Base-by-base conservation (phyloP, 2,329 filamentous ascomycete genomes). In the Scortechinia acanthostroma region DNA sequence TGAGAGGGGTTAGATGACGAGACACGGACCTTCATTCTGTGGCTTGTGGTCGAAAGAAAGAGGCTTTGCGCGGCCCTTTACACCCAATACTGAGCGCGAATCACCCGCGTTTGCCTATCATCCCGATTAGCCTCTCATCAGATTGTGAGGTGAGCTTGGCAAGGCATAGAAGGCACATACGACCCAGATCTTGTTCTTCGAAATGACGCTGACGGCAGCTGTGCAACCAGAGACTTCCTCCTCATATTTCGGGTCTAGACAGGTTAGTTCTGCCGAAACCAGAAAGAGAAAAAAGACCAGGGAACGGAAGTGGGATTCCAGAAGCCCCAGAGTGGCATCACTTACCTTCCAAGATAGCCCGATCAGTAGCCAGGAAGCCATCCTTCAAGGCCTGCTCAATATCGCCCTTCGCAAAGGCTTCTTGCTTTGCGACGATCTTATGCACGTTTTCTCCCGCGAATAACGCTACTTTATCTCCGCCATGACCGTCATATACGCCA, bases 31-130 rank as follows among this genome's bases (percentile, higher is more conserved):
- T 77, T 98, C 93, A 55, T 97, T 96, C 65, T 96, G 91, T 35
- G 93, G 93, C 71, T 98, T 98, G 75, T 98, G 93, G 64, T 98
- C 93, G 61, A 95, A 95, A n/a, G 93, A 98, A 49, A 98, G 76
- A 44, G 93, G 93, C 72, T 97, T 98, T 54, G 93, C 93, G 57
- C 93, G 81, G 53, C 93, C 93, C 72, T 97, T 98, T 59, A 98
- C 89, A 56, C 93, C 93, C 52, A 98, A 70, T 21, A 98, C 93
- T 60, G 86, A 88, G 72, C 93, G 83, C 51, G 93, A 98, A 65
- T 98, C 93, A 60, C 93, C 93, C 51, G 93, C 89, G 63, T 98
- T 98, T 58, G 89, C 93, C 93, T 98, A 55, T n/a, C 40, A 35
- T 23, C 33, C 28, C 53, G 54, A 47, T 46, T 19, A 21, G 47